Evolutionary conservation across 1,139 yeast genomes (phyloP), one percentile per base, ranked within the genome.

Genomic region (Diutina mesorugosa): DNA sequence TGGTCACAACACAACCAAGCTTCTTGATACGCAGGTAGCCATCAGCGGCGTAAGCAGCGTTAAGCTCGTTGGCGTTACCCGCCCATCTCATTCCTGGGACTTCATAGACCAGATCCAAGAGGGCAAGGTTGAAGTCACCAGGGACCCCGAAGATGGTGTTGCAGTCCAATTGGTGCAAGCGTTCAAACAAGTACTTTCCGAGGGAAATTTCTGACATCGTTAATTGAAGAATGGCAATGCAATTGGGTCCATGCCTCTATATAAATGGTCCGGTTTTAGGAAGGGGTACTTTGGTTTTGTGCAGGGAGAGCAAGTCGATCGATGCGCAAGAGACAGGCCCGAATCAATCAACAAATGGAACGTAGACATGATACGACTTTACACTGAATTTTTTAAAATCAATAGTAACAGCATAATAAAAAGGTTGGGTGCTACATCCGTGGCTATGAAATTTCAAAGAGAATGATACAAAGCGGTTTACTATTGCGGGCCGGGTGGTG

Each of bases 111-210:
- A 82, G 81, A 66, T 86, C 93, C 56, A 86, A 74, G 54, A 87
- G 71, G 12, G 84, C 73, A 63, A 87, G 74, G 70, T 86, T 87
- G 78, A 85, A 86, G 67, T 86, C 93, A 61, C 90, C 90, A 10
- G 93, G 93, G 47, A 86, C 86, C 58, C 93, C 93, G 61, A 86
- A 84, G 64, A 86, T 75, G 65, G 93, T 85, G 56, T 66, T 66
- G 55, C 74, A 76, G 61, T 78, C 73, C 60, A 85, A 78, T 68
- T 84, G 85, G 64, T 71, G 71, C 60, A 84, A 72, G 72, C 86
- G 76, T 69, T 81, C 86, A 64, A 84, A 84, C 59, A 84, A 69
- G 64, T 81, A 84, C 60, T 77, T 76, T 64, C 88, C 88, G 63
- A 84, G 72, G 54, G 84, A 64, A 54, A 74, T 69, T 61, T 73